Evolutionary conservation across 2,329 filamentous ascomycete species (phyloP).

Genomic region (Mollisia scopiformis): DNA sequence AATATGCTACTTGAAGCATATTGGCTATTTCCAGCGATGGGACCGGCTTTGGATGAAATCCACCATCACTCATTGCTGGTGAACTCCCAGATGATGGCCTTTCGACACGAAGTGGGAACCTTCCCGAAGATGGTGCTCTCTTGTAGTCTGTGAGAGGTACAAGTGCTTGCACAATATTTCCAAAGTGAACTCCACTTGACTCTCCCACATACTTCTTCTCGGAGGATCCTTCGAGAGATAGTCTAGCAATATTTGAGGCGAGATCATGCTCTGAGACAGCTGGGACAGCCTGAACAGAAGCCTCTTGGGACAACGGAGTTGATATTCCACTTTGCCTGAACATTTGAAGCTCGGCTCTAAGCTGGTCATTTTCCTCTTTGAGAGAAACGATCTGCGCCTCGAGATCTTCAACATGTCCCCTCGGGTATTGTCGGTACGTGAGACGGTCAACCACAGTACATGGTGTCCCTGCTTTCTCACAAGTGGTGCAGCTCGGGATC

Average conservation of each 20-base stretch:
- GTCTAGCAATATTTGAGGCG: background rate
- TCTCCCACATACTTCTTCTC: conserved; percentile 7
- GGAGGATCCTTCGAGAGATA: conserved; percentile 4
- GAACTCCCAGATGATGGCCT: background rate
- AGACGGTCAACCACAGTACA: background rate
- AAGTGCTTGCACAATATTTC: conserved; percentile 1
- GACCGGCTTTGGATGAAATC: background rate
- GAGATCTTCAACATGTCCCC: conserved; percentile 2
- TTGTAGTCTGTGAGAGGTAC: conserved; percentile 4
- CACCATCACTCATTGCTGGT: background rate
- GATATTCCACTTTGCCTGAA: background rate
- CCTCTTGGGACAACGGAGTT: background rate
- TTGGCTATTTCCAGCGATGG: background rate
- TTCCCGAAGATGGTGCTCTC: background rate
- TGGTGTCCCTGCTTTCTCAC: background rate
- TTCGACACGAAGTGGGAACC: conserved; percentile 2
- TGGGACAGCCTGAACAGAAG: background rate
- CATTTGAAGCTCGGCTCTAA: background rate
- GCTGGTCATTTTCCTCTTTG: background rate
- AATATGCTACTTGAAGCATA: conserved; percentile 2
- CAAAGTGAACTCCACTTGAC: conserved; percentile 5
- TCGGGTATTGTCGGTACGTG: conserved; percentile 1
- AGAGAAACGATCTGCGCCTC: background rate
- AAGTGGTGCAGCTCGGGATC: background rate
- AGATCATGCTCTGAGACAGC: background rate